phyloP scores from a whole-genome alignment of 768 basidiomycete genomes.

The Leccinum rimulosum region DNA sequence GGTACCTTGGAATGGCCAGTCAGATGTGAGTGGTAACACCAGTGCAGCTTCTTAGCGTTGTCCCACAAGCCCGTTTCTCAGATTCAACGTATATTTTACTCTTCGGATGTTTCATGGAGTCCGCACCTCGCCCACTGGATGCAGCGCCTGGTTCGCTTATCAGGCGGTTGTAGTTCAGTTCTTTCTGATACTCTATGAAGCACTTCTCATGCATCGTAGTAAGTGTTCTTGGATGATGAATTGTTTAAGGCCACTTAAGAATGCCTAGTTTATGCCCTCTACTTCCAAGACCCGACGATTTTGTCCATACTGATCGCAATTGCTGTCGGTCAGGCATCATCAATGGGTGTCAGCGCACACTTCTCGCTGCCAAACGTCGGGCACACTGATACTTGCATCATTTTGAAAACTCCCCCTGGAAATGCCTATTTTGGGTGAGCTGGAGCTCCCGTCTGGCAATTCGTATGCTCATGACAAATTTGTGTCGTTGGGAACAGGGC shows the following conservation, averaged over 20 bases:
- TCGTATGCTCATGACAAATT: neutral
- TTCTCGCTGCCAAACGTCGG: conserved; percentile 2
- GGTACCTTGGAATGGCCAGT: conserved; percentile 19
- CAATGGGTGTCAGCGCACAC: conserved; percentile 18
- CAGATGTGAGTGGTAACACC: conserved; percentile 15
- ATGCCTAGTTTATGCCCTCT: conserved; percentile 21
- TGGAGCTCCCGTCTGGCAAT: neutral
- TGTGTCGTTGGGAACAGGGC: neutral
- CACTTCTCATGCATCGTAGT: conserved; percentile 20
- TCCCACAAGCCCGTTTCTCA: neutral
- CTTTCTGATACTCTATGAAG: conserved; percentile 12
- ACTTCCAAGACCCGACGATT: conserved; percentile 3
- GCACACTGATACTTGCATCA: conserved; percentile 15
- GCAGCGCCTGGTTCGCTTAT: conserved; percentile 18
- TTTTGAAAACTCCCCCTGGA: conserved; percentile 8
- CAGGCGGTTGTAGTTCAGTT: conserved; percentile 14
- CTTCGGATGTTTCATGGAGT: conserved; percentile 15
- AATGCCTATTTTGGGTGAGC: conserved; percentile 19
- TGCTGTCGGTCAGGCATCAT: conserved; percentile 9
- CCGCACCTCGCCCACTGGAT: conserved; percentile 2
- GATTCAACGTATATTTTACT: conserved; percentile 24
- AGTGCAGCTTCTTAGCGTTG: neutral
- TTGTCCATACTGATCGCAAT: conserved; percentile 7
- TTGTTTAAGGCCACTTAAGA: neutral
- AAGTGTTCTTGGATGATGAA: neutral